Evolutionary conservation across 1,139 yeast species (phyloP), one percentile per base, ranked within the genome.

Genomic region (Nakaseomyces bracarensis): DNA sequence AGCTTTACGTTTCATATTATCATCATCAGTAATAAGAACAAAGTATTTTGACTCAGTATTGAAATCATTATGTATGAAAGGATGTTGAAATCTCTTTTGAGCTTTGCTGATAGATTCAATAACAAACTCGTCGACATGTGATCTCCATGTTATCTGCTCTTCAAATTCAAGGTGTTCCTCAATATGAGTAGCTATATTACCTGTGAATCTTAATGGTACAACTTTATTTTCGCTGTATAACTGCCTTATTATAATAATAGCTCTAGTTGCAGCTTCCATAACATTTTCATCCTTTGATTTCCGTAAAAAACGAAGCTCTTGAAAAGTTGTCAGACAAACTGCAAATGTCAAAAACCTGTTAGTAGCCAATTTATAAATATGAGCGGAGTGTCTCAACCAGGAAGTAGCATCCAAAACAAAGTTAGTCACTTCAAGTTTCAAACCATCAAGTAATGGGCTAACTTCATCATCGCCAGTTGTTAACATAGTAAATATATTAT

Each of bases 321-420:
- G 93, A 57, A 82, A 82, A 8, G 83, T 86, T 23, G 83, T 80
- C 46, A 82, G 65, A 35, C 93, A 89, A 6, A 82, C 76, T 55
- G 70, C 75, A 63, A 61, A 71, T 61, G 63, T 75, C 51, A 82
- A 69, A 2, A 80, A 73, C 10, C 71, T 72, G 50, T 75, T 75
- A 29, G 80, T 69, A 13, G 82, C 75, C 53, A 85, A 75, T 58
- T 82, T 82, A 65, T 72, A 82, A 23, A 82, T 69, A 46, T 82
- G 70, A 2, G 91, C 93, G 58, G 87, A 82, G 57, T 82, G 89
- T 52, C 82, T 80, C 49, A 82, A 66, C 91, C 91, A 82, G 46
- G 82, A 77, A 49, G 83, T 82, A 6, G 93, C 82, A 63, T 82
- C 93, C 43, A 82, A 67, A 1, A 86, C 76, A 43, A 82, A 71